Base-by-base conservation (phyloP, 495 filamentous ascomycete genomes). In the Daldinia vernicosa region DNA sequence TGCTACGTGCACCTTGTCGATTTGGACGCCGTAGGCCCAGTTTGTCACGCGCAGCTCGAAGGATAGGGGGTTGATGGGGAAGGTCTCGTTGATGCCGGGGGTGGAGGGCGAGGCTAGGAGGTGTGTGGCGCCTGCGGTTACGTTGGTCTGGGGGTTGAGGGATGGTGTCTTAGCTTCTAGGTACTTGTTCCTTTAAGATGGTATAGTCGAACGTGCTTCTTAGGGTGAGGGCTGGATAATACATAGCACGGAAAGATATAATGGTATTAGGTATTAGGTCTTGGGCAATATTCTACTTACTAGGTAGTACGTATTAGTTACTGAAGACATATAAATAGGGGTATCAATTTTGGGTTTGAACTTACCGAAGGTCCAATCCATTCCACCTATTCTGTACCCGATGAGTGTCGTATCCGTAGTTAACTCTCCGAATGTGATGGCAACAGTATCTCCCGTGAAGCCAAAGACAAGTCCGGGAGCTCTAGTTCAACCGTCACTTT, bases 1-100 rank as follows among this genome's bases (percentile, higher is more conserved):
- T 3, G 79, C 82, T 1, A 89, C 81, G 51, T 90, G 87, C 0
- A 90, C 84, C 9, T 80, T 77, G 19, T 80, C 76, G 40, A 91
- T 84, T 72, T 91, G 89, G 11, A 91, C 82, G 52, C 89, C 89
- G 67, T 85, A 85, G 11, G 83, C 89, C 89, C 89, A 91, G 67
- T 91, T 91, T 1, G 89, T 88, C 11, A 90, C 89, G 74, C 82
- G 74, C 56, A 85, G 78, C 67, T 89, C 86, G 59, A 89, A 86
- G 0, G 80, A 83, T 15, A 78, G 79, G 0, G 82, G 84, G 53
- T 63, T 80, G 22, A 83, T 66, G 0, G 82, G 82, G 4, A 69
- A 77, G 0, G 77, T 81, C 62, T 80, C 64, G 57, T 76, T 75
- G 14, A 83, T 75, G 14, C 81, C 82, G 0, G 80, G 78, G 0